Base-by-base conservation (phyloP, 1,139 yeast genomes). In the Nematodospora anomalae region DNA sequence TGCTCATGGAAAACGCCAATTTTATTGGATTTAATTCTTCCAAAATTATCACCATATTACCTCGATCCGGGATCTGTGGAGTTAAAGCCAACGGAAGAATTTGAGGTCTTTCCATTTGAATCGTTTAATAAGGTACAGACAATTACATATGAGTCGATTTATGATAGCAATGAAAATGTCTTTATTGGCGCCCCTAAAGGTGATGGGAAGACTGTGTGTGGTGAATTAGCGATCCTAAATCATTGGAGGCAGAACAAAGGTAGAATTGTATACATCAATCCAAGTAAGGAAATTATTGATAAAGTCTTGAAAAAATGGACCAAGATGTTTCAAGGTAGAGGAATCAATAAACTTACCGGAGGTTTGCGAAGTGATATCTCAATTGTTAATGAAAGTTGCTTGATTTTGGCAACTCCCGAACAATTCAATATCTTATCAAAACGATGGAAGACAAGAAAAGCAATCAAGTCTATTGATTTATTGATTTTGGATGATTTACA, bases 401-500 rank as follows among this genome's bases (percentile, higher is more conserved):
- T 90, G 38, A 60, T 87, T n/a, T 57, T 90, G 12, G 79, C 87
- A 3, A 88, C 97, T 0, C 95, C 97, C 0, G 70, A 63, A 14
- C 90, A 86, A 43, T 84, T 88, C 66, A 90, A 86, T 44, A 48
- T 64, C 3, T 52, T 89, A 1, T 77, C 95, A 0, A 76, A 92
- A 46, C 71, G 90, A 35, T 92, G 97, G 97, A 80, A 81, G 48
- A 83, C 79, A 46, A 66, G 89, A 41, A 80, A 77, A 50, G 80
- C 80, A 33, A 66, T 90, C 3, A 89, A 83, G 42, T 58, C 76
- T 0, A 75, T 92, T 23, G 87, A 79, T 36, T 57, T 88, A 26
- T 53, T 88, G 3, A 74, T 92, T 35, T 79, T 79, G 35, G 96
- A 88, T 57, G 92, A 88, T 51, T 62, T 77, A n/a, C 96, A 92